Evolutionary conservation across 2,329 filamentous ascomycete species (phyloP), one percentile per base, ranked within the genome.

Genomic region (Anthostomella pinea): DNA sequence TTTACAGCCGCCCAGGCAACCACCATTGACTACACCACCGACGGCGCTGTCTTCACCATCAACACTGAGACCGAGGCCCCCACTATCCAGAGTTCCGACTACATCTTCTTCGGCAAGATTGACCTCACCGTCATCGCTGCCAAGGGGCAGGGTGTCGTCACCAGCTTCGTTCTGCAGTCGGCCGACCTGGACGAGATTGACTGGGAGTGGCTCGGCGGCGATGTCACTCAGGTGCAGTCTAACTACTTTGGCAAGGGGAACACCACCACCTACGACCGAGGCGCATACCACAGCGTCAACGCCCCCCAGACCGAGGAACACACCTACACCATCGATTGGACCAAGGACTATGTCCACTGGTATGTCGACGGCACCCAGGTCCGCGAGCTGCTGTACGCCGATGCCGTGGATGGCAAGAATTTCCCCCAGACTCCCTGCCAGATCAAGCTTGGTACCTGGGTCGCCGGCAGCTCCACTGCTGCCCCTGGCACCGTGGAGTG

Each of bases 101-200:
- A 95, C 73, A 87, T 98, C 63, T 96, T 97, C 86, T 97, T 95
- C 63, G 93, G 93, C 45, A 82, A 82, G 56, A 78, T 96, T 52
- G 85, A 94, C 36, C 79, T 88, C 43, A 79, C 77, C 19, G 69
- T 95, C 57, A 84, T 89, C 64, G 83, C 85, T 24, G 83, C 93
- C 17, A 76, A 84, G 3, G 93, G 91, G 27, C 72, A 71, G 6
- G 93, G 93, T 49, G 85, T 98, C 47, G 86, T 98, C 45, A 96
- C 89, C 67, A 90, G 85, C 48, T 75, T 87, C 25, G 88, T 97
- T 26, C 70, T 98, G 48, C 85, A 95, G 69, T 96, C 89, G 2
- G 88, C 95, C 55, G 80, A 84, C 56, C 75, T 95, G 19, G 91
- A 97, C 60, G 89, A 95, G 72, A 93, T 97, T 45, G 91, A 97